Base-by-base conservation (phyloP, 495 filamentous ascomycete genomes). In the Choiromyces venosus region DNA sequence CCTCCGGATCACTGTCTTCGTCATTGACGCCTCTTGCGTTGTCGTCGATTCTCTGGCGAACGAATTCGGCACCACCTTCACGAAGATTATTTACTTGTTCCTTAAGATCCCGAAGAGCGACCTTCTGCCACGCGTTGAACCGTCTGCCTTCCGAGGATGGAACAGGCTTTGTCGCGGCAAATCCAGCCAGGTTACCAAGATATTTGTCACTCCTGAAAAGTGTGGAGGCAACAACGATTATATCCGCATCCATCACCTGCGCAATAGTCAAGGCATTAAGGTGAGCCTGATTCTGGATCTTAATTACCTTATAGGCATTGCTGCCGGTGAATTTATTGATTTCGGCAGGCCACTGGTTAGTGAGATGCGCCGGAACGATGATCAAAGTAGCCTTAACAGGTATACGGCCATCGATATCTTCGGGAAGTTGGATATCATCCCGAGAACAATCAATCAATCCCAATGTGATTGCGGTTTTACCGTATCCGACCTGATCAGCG, bases 401-500 rank as follows among this genome's bases (percentile, higher is more conserved):
- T 37, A 89, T 85, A 9, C 79, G 79, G n/a, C 83, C 85, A 6
- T 73, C 14, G 12, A 77, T 76, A 71, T 71, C 72, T 21, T 75
- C 68, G 35, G 65, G 42, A 8, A 80, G 72, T 73, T 78, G 7
- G 39, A 77, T 79, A 29, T 40, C 39, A 1, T 66, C 52, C 7
- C 70, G 65, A 68, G 87, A 83, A 18, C 67, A 78, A 75, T 90
- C 87, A 33, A 92, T 87, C 29, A 95, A 81, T 0, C 86, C 91
- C 12, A 96, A 84, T 1, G 86, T 87, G n/a, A 88, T 85, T 4
- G 91, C 87, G 0, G 93, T 97, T 78, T 97, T 97, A 1, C 93
- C 93, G 79, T 91, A 95, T 14, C 91, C 91, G 61, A 93, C 89
- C 68, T 92, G 85, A 74, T 94, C 91, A 5, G 91, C 91, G 1